A percentile compares a stretch with the other conserved stretches of the same genome.
These are phyloP conservation scores for Fusarium neocosmosporiellum DNA, from an alignment of 2,329 filamentous ascomycete species.

Conservation along the genomic window DNA sequence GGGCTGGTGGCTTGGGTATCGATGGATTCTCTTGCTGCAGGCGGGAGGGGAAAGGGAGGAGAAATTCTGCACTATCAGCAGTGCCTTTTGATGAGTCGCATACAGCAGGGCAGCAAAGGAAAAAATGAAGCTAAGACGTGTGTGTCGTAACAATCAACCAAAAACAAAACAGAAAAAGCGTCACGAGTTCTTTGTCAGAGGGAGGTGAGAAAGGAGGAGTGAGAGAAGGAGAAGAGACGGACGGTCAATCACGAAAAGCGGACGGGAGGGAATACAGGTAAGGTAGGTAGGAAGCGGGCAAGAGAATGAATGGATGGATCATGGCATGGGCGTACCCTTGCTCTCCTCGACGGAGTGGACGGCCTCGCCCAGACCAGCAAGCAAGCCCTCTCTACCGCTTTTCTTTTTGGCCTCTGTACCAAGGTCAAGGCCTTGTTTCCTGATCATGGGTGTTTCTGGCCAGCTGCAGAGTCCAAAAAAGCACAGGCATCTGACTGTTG, in stretches of 20 bases:
- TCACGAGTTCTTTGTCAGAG: constrained; percentile 14
- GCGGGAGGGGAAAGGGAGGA: constrained; percentile 9
- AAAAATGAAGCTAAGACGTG: background rate
- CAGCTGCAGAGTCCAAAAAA: background rate
- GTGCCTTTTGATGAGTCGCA: background rate
- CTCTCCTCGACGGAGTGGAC: background rate
- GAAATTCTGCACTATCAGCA: background rate
- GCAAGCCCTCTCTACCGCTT: background rate
- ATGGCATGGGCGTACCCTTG: constrained; percentile 5
- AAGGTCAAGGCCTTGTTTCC: background rate
- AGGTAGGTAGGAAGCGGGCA: constrained; percentile 22
- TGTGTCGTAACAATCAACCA: background rate
- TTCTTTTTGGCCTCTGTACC: background rate
- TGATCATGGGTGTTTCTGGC: background rate
- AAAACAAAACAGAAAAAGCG: constrained; percentile 5
- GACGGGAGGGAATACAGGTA: constrained; percentile 26
- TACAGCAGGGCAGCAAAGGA: background rate
- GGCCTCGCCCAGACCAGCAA: background rate
- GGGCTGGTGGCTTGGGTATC: constrained; percentile 12
- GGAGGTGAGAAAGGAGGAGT: constrained; percentile 3
- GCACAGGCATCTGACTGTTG: constrained; percentile 1
- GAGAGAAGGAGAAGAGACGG: constrained; percentile 8
- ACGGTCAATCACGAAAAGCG: constrained; percentile 16
- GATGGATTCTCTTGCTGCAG: constrained; percentile 18
- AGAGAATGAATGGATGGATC: constrained; percentile 26